Evolutionary conservation across 2,329 filamentous ascomycete species (phyloP), one percentile per base, ranked within the genome.

Genomic region (Alternaria sp.): DNA sequence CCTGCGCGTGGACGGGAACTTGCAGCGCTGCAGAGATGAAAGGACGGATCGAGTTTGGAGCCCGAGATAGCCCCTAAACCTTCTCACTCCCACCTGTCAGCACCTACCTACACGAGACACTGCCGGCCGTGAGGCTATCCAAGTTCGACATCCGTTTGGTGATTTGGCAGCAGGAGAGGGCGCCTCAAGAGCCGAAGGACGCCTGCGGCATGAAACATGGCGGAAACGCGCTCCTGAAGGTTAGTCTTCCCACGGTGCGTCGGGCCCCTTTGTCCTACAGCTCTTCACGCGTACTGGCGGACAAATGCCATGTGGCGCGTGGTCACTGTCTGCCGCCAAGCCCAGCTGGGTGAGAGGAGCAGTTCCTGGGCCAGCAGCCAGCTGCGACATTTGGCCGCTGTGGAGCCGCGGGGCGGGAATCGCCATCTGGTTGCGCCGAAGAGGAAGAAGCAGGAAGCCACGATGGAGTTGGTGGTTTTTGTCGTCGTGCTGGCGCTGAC

Each of bases 131-230:
- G 74, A 73, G 68, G 74, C 75, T 64, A 63, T 64, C 67, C 57
- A 63, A 55, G 72, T 73, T 71, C 65, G 72, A 73, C 63, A 66
- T 64, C 44, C 56, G 74, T 77, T 69, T 76, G 73, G 75, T 77
- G 76, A 76, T 78, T 76, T 77, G 75, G 69, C 73, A 76, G 68
- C 59, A 60, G 63, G 72, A 73, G 69, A 72, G 61, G 62, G 66
- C 68, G 66, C 65, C 47, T 60, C 66, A 56, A 32, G 58, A 54
- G 55, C 65, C 71, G 66, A 65, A 54, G 54, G 45, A 58, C 57
- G 26, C 54, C 49, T 62, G 66, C 44, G 71, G 73, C 68, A 73
- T 78, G 76, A 79, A 78, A 79, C 77, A 71, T 67, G 46, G 61
- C 58, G 59, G 60, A 54, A 57, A 50, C 60, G 45, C 54, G 60